phyloP scores from a whole-genome alignment of 139 green algal genomes.

The Chlamydomonas sp. region DNA sequence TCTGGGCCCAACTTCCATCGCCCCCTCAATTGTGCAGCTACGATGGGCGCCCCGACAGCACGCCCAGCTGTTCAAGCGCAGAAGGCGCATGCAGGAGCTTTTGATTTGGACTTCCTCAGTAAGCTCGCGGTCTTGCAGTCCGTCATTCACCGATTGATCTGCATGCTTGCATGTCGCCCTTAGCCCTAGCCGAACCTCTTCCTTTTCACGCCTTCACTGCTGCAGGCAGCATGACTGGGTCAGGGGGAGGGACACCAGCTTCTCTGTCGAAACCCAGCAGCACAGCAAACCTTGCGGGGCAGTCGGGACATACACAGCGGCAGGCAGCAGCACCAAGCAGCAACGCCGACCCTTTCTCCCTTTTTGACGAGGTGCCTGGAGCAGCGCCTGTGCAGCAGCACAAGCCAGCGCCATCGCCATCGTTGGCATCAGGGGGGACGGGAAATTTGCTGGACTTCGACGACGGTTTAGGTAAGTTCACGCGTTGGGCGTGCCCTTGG shows the following conservation, averaged over 20 bases:
- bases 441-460: slow-evolving; percentile 19
- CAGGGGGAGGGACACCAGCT: neutral
- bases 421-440: neutral
- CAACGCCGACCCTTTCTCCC: slow-evolving; percentile 47
- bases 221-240: neutral
- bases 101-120: slow-evolving; percentile 8
- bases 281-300: neutral
- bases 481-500: no score
- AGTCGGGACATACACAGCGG: neutral
- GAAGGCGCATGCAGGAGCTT: neutral
- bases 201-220: neutral
- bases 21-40: no score
- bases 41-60: no score
- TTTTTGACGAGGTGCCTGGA: slow-evolving; percentile 41
- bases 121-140: neutral
- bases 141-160: no score
- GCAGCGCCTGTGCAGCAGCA: slow-evolving; percentile 31
- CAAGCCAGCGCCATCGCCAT: neutral
- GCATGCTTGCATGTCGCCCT: no score
- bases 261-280: slow-evolving; percentile 6
- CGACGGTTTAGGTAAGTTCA: neutral
- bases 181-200: no score
- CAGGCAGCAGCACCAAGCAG: neutral
- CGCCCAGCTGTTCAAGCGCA: no score
- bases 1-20: no score